These are phyloP conservation scores for Closterium sp. DNA, from an alignment of 139 green algal genomes.

Conservation along the genomic window DNA sequence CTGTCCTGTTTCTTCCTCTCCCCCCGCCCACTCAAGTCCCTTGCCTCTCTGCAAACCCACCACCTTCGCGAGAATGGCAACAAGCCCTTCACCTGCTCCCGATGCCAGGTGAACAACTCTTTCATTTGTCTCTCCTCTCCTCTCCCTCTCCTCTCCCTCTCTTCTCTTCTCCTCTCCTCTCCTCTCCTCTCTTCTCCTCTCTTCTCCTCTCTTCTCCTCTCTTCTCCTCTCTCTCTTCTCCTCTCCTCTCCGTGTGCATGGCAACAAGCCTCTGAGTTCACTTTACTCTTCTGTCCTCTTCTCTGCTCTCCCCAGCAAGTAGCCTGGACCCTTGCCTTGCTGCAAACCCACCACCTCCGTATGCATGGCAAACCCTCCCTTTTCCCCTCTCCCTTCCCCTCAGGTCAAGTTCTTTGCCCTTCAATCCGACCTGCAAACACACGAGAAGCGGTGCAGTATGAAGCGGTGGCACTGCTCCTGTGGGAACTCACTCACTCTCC, in stretches of 20 bases:
- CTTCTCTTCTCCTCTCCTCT: too few species aligned
- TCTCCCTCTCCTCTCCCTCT: too few species aligned
- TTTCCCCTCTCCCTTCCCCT: not conserved
- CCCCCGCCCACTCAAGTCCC: not conserved
- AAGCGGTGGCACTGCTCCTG: too few species aligned
- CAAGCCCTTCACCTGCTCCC: too few species aligned
- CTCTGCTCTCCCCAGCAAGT: not conserved
- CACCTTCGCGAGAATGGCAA: not conserved
- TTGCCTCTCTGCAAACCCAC: not conserved
- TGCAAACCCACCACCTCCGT: too few species aligned
- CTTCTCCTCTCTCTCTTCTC: not conserved
- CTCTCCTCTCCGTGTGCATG: not conserved
- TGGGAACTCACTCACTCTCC: too few species aligned
- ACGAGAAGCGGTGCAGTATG: too few species aligned
- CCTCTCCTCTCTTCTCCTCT: too few species aligned
- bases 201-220: not conserved
- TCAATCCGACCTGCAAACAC: too few species aligned
- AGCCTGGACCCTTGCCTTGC: not conserved
- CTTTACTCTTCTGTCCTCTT: not conserved
- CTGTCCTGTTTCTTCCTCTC: not conserved
- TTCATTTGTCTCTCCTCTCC: not conserved
- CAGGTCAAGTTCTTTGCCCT: too few species aligned
- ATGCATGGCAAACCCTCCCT: too few species aligned
- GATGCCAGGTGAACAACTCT: not conserved
- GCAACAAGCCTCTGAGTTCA: not conserved